Evolutionary conservation across 2,329 filamentous ascomycete genomes (phyloP).

Genomic region (Chaetomiaceae sp.): DNA sequence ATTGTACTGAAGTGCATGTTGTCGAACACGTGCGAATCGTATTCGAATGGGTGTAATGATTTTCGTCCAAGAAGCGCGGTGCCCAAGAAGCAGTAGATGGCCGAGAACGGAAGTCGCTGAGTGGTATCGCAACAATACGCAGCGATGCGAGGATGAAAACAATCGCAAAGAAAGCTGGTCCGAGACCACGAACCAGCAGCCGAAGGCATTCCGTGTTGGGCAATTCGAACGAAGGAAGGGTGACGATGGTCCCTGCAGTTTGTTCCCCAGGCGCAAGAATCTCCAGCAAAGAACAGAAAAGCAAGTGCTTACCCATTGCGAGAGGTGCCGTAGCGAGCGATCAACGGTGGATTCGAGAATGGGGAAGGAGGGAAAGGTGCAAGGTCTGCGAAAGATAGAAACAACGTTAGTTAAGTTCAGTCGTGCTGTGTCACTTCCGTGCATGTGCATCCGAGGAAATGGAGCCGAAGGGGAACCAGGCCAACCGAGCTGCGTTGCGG

Average conservation of each 20-base stretch:
- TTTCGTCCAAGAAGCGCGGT: conserved; percentile 32
- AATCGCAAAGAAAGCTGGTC: conserved; percentile 10
- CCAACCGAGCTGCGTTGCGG: conserved; percentile 1
- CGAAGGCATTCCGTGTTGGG: conserved; percentile 11
- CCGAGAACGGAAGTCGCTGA: conserved; percentile 35
- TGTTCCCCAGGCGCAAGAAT: conserved; percentile 17
- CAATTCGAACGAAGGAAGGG: conserved; percentile 9
- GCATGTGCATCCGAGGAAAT: conserved; percentile 6
- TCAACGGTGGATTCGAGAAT: conserved; percentile 8
- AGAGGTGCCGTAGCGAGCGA: conserved; percentile 28
- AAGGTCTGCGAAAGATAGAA: conserved; percentile 19
- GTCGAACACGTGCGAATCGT: conserved; percentile 14
- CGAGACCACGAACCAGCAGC: too few species aligned
- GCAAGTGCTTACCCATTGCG: conserved; percentile 46
- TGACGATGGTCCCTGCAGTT: conserved; percentile 22
- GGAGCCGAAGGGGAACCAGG: neutral
- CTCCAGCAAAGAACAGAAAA: conserved; percentile 25
- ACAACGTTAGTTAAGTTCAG: conserved; percentile 21
- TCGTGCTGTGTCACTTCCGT: neutral
- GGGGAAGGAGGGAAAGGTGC: conserved; percentile 24
- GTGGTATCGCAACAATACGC: conserved; percentile 30
- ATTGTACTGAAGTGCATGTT: conserved; percentile 41
- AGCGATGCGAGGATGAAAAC: conserved; percentile 27
- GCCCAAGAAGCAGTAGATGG: conserved; percentile 47
- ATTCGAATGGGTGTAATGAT: conserved; percentile 29